A percentile compares a stretch with the other conserved stretches of the same genome.
These are phyloP conservation scores for Euclidium syriacum DNA, from an alignment of 345 rosid species.

Conservation along the genomic window DNA sequence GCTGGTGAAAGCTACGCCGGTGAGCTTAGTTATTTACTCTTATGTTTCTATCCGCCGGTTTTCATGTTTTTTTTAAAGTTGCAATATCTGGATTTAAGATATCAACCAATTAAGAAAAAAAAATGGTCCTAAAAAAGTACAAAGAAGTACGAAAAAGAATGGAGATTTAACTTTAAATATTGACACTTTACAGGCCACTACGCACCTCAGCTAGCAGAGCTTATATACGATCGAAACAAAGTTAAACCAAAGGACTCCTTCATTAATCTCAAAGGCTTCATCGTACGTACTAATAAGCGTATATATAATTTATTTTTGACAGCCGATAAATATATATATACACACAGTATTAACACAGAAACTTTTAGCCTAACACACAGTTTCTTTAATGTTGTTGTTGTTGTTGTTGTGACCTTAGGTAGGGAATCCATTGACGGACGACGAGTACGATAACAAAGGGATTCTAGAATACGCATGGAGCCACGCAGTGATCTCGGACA, in stretches of 20 bases:
- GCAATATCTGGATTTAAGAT: background rate
- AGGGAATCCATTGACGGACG: constrained; percentile 54
- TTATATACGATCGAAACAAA: constrained; percentile 45
- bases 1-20: constrained; percentile 38
- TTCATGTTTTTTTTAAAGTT: background rate
- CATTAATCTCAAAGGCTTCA: constrained; percentile 43
- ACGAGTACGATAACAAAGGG: constrained; percentile 38
- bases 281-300: constrained; percentile 13
- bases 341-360: too few relatives aligned
- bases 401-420: constrained; percentile 33
- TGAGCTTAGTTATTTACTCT: constrained; percentile 15
- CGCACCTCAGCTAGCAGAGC: constrained; percentile 62
- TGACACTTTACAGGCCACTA: constrained; percentile 43
- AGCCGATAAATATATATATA: too few relatives aligned
- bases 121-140: background rate
- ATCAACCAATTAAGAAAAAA: background rate
- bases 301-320: background rate
- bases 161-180: background rate
- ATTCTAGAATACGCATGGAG: constrained; percentile 66
- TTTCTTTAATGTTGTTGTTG: too few relatives aligned
- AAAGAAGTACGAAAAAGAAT: background rate
- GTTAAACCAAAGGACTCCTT: constrained; percentile 30
- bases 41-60: background rate
- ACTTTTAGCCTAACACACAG: too few relatives aligned
- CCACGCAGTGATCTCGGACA: constrained; percentile 53